Percentiles rank a stretch among this genome's conserved stretches.
Evolutionary conservation across 148 eudicot species (phyloP).

Genomic region (Arctostaphylos glauca): DNA sequence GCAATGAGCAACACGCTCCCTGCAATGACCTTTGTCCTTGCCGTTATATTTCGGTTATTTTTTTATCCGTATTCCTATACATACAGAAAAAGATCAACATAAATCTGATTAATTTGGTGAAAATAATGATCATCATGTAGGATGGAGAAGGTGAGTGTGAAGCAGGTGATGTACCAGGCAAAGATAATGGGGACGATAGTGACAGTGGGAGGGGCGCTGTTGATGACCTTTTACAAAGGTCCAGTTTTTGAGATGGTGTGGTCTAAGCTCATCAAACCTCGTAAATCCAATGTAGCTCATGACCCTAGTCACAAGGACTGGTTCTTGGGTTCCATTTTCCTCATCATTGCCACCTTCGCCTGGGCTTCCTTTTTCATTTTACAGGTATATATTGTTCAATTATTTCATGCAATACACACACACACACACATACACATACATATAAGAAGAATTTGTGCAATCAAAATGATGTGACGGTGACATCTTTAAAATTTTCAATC

Average conservation of each 20-base stretch:
- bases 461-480: no score
- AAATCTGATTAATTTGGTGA: neutral
- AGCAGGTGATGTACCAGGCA: slow-evolving; percentile 72
- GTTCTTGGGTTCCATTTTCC: slow-evolving; percentile 80
- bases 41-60: slow-evolving; percentile 61
- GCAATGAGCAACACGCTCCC: slow-evolving; percentile 99
- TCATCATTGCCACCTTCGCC: slow-evolving; percentile 78
- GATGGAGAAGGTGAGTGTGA: slow-evolving; percentile 82
- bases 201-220: slow-evolving; percentile 93
- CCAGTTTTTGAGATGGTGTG: slow-evolving; percentile 53
- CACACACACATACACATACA: no score
- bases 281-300: slow-evolving; percentile 20
- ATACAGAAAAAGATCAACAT: neutral
- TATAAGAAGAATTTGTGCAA: no score
- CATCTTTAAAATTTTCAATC: no score
- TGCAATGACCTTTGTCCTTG: slow-evolving; percentile 97
- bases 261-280: slow-evolving; percentile 44
- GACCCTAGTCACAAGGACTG: slow-evolving; percentile 53
- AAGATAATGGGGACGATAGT: slow-evolving; percentile 86
- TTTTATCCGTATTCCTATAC: neutral
- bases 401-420: no score
- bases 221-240: slow-evolving; percentile 94
- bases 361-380: slow-evolving; percentile 81
- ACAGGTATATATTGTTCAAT: neutral
- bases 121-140: slow-evolving; percentile 27